Evolutionary conservation across 2,329 filamentous ascomycete genomes (phyloP), one percentile per base, ranked within the genome.

Genomic region (Penicillium crustosum): DNA sequence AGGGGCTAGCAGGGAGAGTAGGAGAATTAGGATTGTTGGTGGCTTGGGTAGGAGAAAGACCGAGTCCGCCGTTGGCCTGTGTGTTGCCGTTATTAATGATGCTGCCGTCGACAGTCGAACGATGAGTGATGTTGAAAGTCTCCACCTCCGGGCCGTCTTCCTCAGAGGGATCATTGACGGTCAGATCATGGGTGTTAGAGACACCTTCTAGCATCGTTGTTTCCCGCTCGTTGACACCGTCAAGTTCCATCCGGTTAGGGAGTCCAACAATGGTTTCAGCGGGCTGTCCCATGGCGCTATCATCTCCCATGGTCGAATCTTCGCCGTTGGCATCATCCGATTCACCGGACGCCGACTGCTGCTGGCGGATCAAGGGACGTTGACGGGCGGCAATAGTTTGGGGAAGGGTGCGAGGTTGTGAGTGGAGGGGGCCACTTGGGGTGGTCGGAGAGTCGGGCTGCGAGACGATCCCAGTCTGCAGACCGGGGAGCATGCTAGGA

Each of bases 91-190:
- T 82, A 53, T 65, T 92, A 66, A 88, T 86, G 57, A 93, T 88
- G 74, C 91, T 96, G 49, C 91, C 91, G 70, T 96, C 92, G 36
- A 94, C 86, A 1, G 89, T 86, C 48, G 88, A 88, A 53, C 90
- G 88, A 74, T 97, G 93, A 7, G 90, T 92, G 68, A 97, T 95
- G 77, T 96, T 95, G 77, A 97, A 97, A 0, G 92, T 91, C 56
- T 93, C 92, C 13, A 90, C 85, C 66, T 95, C 91, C 66, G 92
- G 89, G n/a, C 87, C 55, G 23, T 36, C 61, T 49, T 66, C 85
- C 68, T 94, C 91, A 0, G 92, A 93, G 3, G 89, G 89, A 35
- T 89, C 89, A 2, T 89, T 89, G 8, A 91, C 89, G 3, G 88
- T 86, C 60, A 96, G 77, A 31, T 89, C 88, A 35, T 96, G 85